phyloP scores from a whole-genome alignment of 345 rosid species.

The Balakata baccata region DNA sequence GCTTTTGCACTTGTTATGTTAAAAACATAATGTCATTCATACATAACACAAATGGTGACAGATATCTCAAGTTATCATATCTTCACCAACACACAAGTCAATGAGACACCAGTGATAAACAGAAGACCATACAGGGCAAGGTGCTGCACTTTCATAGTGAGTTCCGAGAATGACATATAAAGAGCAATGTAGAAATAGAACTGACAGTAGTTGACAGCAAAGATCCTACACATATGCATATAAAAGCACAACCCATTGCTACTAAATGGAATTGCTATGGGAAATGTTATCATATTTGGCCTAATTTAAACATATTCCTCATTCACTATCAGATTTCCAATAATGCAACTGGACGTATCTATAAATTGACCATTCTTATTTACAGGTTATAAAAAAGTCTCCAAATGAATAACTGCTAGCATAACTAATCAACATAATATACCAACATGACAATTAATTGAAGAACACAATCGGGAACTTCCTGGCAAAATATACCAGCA shows the following conservation, averaged over 20 bases:
- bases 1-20: neutral
- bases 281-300: neutral
- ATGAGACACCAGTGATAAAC: neutral
- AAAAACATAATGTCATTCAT: neutral
- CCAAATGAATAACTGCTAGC: neutral
- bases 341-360: neutral
- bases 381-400: neutral
- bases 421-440: neutral
- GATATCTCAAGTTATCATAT: neutral
- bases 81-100: neutral
- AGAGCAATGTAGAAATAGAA: neutral
- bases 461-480: neutral
- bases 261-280: neutral
- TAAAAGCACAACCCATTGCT: neutral
- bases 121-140: neutral
- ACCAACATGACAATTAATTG: neutral
- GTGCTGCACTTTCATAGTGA: neutral
- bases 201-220: neutral
- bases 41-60: neutral
- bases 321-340: neutral
- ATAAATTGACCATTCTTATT: neutral
- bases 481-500: neutral
- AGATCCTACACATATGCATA: conserved; percentile 8
- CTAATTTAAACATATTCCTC: neutral
- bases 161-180: neutral